Percentiles rank a stretch among this genome's conserved stretches.
These are phyloP conservation scores for Boletellus ananas DNA, from an alignment of 768 basidiomycete species.

Conservation along the genomic window DNA sequence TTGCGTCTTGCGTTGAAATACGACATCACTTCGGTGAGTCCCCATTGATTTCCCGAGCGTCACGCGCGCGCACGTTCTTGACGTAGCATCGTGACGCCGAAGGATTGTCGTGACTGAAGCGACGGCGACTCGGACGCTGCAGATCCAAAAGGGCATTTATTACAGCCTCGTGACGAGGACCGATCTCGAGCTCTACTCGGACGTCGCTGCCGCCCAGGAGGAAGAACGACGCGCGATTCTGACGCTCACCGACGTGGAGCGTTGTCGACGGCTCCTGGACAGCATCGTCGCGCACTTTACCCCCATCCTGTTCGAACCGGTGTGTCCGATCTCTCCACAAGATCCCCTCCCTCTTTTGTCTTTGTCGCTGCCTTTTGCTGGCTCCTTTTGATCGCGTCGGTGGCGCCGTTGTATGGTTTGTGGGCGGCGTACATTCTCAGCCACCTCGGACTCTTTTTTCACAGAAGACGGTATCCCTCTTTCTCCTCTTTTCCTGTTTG, in stretches of 20 bases:
- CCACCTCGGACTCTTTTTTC: not conserved
- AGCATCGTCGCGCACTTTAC: slow-evolving; percentile 64
- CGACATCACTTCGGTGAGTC: slow-evolving; percentile 47
- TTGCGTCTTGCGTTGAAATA: slow-evolving; percentile 48
- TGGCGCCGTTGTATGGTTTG: not conserved
- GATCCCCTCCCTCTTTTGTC: not conserved
- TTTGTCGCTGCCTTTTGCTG: not conserved
- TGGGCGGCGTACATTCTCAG: not conserved
- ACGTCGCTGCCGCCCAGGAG: slow-evolving; percentile 4
- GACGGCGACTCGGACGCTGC: not conserved
- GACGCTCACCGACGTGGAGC: slow-evolving; percentile 33
- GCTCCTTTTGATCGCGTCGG: not conserved
- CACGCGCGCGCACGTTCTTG: no score
- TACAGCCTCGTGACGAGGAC: slow-evolving; percentile 61
- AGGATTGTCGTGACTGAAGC: no score
- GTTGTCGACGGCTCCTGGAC: slow-evolving; percentile 49
- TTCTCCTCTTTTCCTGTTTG: not conserved
- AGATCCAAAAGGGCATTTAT: slow-evolving; percentile 61
- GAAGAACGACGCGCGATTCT: slow-evolving; percentile 13
- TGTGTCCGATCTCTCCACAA: slow-evolving; percentile 12
- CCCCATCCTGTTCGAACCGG: slow-evolving; percentile 67
- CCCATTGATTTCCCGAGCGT: not conserved
- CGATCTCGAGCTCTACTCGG: slow-evolving; percentile 47
- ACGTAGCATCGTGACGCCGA: no score
- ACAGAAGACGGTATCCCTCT: no score